phyloP scores from a whole-genome alignment of 345 rosid genomes.

The Toxicodendron radicans region DNA sequence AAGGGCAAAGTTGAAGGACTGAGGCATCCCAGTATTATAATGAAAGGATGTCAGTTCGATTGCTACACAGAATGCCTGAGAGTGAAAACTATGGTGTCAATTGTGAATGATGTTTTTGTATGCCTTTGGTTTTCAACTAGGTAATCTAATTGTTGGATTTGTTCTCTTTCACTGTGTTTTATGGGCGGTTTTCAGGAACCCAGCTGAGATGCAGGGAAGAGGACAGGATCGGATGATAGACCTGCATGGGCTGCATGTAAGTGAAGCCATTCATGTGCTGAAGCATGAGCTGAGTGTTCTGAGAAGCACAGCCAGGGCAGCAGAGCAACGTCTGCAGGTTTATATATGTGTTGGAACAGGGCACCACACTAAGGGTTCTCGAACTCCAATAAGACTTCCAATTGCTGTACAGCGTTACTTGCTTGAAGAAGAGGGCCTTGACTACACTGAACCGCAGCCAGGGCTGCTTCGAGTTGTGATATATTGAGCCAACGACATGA shows the following conservation, averaged over 20 bases:
- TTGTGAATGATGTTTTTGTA: background rate
- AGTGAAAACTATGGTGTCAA: background rate
- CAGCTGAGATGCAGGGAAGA: conserved; percentile 65
- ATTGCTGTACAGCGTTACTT: conserved; percentile 84
- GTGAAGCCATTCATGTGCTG: conserved; percentile 81
- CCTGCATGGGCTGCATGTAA: conserved; percentile 92
- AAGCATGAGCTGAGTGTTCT: conserved; percentile 77
- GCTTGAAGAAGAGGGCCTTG: conserved; percentile 92
- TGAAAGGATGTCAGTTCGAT: background rate
- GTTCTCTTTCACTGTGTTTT: conserved; percentile 8
- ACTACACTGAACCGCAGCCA: conserved; percentile 84
- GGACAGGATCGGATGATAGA: conserved; percentile 93
- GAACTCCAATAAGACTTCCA: conserved; percentile 92
- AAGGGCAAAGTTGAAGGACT: background rate
- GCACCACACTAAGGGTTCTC: conserved; percentile 89
- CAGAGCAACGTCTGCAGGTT: conserved; percentile 84
- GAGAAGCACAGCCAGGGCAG: conserved; percentile 67
- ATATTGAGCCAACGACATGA: conserved; percentile 44
- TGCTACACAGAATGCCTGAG: conserved; percentile 2
- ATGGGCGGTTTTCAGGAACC: conserved; percentile 55
- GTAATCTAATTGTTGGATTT: conserved; percentile 14
- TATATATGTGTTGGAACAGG: conserved; percentile 96
- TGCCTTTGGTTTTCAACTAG: background rate
- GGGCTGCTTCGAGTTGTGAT: conserved; percentile 93
- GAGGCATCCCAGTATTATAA: background rate